Percentiles rank a stretch among this genome's conserved stretches.
These are phyloP conservation scores for Carallia brachiata DNA, from an alignment of 345 rosid genomes.

Conservation along the genomic window DNA sequence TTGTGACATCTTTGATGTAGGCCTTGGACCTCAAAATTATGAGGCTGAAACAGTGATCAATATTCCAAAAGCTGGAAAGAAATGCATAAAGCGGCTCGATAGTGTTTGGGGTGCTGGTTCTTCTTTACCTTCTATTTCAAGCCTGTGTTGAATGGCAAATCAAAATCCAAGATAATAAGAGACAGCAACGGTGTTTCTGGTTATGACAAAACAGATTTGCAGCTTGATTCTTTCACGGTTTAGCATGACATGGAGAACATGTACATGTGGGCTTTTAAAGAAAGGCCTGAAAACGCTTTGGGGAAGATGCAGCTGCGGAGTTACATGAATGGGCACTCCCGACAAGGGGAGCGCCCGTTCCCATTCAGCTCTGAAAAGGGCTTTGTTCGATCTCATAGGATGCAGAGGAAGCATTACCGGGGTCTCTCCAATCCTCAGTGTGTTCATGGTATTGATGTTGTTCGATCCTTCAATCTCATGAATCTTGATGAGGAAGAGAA, in stretches of 20 bases:
- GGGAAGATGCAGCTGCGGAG: neutral
- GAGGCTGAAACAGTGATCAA: neutral
- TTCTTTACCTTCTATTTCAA: neutral
- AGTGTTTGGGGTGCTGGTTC: neutral
- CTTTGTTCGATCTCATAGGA: no score
- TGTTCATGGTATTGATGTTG: no score
- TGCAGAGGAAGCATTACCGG: no score
- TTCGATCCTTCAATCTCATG: no score
- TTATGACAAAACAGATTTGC: neutral
- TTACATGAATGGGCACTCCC: neutral
- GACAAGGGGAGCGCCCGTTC: no score
- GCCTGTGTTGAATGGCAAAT: neutral
- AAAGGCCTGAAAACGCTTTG: neutral
- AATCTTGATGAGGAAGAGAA: no score
- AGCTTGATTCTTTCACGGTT: neutral
- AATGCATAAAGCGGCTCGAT: neutral
- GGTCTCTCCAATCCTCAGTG: no score
- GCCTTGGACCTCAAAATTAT: neutral
- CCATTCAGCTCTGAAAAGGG: no score
- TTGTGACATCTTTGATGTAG: neutral
- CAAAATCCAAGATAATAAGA: neutral
- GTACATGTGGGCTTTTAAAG: neutral
- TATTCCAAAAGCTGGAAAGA: neutral
- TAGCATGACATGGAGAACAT: neutral
- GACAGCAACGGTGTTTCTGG: neutral